Percentiles rank a stretch among this genome's conserved stretches.
Conservation (phyloP, 177 flowering plant genomes). For the Tripterygium wilfordii region DNA sequence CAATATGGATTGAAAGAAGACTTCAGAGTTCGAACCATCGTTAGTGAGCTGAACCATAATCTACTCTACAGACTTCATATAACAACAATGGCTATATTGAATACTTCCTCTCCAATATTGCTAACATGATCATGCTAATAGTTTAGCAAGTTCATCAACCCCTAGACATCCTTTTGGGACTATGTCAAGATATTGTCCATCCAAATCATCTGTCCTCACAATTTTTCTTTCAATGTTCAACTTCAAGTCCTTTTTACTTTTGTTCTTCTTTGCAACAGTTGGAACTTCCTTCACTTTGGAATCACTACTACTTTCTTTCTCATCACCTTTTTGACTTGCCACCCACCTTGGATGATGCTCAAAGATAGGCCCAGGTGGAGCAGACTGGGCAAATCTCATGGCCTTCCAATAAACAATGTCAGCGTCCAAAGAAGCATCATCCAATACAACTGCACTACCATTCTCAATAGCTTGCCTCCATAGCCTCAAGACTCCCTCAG, state of each 20-base stretch:
- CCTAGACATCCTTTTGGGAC: conserved; percentile 58
- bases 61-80: too few relatives aligned
- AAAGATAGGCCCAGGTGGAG: conserved; percentile 77
- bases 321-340: conserved; percentile 15
- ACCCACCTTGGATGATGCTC: conserved; percentile 27
- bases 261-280: conserved; percentile 14
- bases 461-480: conserved; percentile 57
- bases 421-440: conserved; percentile 51
- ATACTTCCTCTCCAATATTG: too few relatives aligned
- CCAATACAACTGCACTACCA: conserved; percentile 69
- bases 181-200: conserved; percentile 21
- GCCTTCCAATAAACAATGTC: conserved; percentile 49
- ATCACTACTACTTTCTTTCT: conserved; percentile 21
- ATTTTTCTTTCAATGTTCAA: conserved; percentile 17
- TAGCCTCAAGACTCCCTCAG: conserved; percentile 44
- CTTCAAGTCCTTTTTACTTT: conserved; percentile 21
- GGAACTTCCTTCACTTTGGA: conserved; percentile 17
- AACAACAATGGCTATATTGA: too few relatives aligned
- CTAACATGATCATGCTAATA: conserved; percentile 51
- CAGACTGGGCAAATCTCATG: conserved; percentile 54
- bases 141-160: conserved; percentile 88
- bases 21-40: too few relatives aligned
- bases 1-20: too few relatives aligned
- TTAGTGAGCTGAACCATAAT: too few relatives aligned
- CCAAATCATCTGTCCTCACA: conserved; percentile 21